Conservation (phyloP, 2,329 filamentous ascomycete species). For the Arthroderma uncinatum region DNA sequence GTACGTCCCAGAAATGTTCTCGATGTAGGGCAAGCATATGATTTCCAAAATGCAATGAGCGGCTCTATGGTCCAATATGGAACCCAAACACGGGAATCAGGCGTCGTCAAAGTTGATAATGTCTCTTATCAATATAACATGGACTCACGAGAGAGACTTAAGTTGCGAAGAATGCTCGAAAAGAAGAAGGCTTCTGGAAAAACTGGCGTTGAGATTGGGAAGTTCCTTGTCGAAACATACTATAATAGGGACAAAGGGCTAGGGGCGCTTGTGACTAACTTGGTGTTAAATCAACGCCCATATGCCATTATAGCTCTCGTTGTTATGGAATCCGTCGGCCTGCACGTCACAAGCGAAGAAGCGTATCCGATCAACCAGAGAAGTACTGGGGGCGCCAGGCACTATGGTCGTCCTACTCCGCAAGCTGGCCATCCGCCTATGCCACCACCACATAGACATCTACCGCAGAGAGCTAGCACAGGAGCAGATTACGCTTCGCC, state of each 20-base stretch:
- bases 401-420: no score
- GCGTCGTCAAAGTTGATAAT: neutral
- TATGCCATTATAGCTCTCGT: conserved; percentile 14
- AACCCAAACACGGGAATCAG: neutral
- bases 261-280: conserved; percentile 10
- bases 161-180: neutral
- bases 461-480: neutral
- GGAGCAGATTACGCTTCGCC: neutral
- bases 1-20: neutral
- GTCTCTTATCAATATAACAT: neutral
- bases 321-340: conserved; percentile 11
- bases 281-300: conserved; percentile 6
- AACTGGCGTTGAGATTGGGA: conserved; percentile 12
- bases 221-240: conserved; percentile 8
- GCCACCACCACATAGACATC: no score
- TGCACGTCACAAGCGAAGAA: no score
- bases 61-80: neutral
- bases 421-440: no score
- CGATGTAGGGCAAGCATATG: neutral
- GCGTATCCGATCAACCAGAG: no score
- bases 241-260: conserved; percentile 13
- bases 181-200: conserved; percentile 8
- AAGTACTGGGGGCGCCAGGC: no score
- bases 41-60: neutral
- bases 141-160: conserved; percentile 1